Conservation (phyloP, 2,329 filamentous ascomycete species). For the Trichoderma pleuroti region DNA sequence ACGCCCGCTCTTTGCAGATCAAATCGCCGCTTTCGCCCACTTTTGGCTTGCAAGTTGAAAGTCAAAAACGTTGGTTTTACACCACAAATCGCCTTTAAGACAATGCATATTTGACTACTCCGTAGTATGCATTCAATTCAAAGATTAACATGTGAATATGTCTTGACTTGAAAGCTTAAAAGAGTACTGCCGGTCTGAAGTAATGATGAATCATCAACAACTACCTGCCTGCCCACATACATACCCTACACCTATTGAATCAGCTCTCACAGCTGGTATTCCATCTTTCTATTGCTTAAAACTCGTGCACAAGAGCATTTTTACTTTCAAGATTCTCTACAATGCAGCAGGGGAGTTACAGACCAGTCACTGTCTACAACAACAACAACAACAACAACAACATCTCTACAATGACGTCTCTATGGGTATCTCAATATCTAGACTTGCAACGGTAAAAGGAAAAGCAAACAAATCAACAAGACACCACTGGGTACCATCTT, state of each 20-base stretch:
- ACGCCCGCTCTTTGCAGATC: not conserved
- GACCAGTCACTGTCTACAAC: no score
- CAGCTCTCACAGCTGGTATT: not conserved
- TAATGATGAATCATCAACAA: not conserved
- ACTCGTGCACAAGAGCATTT: not conserved
- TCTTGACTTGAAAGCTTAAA: not conserved
- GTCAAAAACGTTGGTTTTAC: not conserved
- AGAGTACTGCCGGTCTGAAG: not conserved
- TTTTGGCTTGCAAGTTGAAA: not conserved
- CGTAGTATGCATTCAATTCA: not conserved
- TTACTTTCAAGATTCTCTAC: not conserved
- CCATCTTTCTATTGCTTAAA: not conserved
- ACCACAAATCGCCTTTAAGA: not conserved
- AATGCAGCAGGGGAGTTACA: not conserved
- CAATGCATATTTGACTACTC: not conserved
- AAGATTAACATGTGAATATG: not conserved
- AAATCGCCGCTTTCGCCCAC: not conserved
- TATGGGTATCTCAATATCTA: not conserved
- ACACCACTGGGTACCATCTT: not conserved
- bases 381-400: no score
- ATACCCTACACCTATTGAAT: not conserved
- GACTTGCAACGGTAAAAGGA: not conserved
- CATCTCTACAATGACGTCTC: no score
- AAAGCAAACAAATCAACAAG: not conserved
- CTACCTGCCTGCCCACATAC: not conserved